A percentile compares a stretch with the other conserved stretches of the same genome.
Conservation (phyloP, 345 rosid species). For the Populus deltoides region DNA sequence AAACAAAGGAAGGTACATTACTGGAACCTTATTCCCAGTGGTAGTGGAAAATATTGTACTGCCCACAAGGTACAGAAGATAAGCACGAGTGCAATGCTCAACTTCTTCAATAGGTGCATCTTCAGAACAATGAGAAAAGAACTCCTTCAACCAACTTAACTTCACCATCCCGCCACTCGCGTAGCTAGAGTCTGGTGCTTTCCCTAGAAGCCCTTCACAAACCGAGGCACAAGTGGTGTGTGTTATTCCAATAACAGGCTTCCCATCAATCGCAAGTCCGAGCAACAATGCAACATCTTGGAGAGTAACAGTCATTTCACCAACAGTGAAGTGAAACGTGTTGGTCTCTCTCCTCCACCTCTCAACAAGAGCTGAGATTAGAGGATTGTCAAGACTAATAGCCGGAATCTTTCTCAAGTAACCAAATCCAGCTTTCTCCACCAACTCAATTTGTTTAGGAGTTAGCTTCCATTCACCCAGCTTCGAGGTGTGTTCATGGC, state of each 20-base stretch:
- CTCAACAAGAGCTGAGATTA: slow-evolving; percentile 89
- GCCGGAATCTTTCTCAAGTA: slow-evolving; percentile 84
- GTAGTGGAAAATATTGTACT: slow-evolving; percentile 94
- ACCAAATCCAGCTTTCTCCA: slow-evolving; percentile 87
- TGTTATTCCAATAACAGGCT: slow-evolving; percentile 87
- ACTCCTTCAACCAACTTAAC: slow-evolving; percentile 93
- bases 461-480: slow-evolving; percentile 84
- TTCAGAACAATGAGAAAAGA: slow-evolving; percentile 65
- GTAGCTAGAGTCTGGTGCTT: slow-evolving; percentile 61
- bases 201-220: slow-evolving; percentile 69
- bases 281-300: slow-evolving; percentile 73
- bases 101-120: slow-evolving; percentile 58
- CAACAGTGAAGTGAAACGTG: slow-evolving; percentile 79
- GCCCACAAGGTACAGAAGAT: slow-evolving; percentile 83
- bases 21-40: slow-evolving; percentile 96
- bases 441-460: slow-evolving; percentile 68
- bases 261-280: slow-evolving; percentile 86
- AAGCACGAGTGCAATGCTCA: slow-evolving; percentile 76
- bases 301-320: slow-evolving; percentile 92
- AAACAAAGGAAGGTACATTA: slow-evolving; percentile 92
- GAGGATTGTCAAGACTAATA: slow-evolving; percentile 87
- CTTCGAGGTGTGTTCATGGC: slow-evolving; percentile 96
- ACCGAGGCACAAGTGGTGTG: slow-evolving; percentile 68
- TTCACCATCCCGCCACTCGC: slow-evolving; percentile 99
- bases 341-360: slow-evolving; percentile 97